Conservation (phyloP, 345 rosid genomes). For the Rhodomyrtus tomentosa region DNA sequence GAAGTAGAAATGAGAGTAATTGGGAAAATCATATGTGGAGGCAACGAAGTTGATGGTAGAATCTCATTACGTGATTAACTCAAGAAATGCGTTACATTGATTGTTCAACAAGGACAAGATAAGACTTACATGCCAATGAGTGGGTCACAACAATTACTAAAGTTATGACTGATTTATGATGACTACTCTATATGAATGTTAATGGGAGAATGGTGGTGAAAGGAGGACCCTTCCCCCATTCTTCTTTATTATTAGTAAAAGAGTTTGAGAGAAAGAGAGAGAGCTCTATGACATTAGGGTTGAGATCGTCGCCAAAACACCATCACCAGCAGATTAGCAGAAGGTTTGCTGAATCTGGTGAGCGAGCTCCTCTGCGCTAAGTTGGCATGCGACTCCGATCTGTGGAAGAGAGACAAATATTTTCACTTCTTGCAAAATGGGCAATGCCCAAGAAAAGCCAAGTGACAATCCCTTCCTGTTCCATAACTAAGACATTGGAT, state of each 20-base stretch:
- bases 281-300: not conserved
- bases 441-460: no score
- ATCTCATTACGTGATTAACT: not conserved
- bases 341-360: constrained; percentile 84
- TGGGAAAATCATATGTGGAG: not conserved
- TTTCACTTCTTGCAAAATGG: not conserved
- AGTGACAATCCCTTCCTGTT: not conserved
- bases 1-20: not conserved
- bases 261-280: not conserved
- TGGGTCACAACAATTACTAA: not conserved
- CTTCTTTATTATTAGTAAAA: not conserved
- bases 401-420: constrained; percentile 13
- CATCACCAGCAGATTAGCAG: constrained; percentile 14
- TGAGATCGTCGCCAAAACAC: not conserved
- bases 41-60: not conserved
- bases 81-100: not conserved
- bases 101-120: not conserved
- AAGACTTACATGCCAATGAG: not conserved
- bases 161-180: not conserved
- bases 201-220: not conserved
- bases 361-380: constrained; percentile 91
- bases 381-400: constrained; percentile 96
- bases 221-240: not conserved
- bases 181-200: not conserved
- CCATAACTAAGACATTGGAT: not conserved